A percentile compares a stretch with the other conserved stretches of the same genome.
Evolutionary conservation across 257 asterid genomes (phyloP).

Genomic region (Fraxinus quadrangulata): DNA sequence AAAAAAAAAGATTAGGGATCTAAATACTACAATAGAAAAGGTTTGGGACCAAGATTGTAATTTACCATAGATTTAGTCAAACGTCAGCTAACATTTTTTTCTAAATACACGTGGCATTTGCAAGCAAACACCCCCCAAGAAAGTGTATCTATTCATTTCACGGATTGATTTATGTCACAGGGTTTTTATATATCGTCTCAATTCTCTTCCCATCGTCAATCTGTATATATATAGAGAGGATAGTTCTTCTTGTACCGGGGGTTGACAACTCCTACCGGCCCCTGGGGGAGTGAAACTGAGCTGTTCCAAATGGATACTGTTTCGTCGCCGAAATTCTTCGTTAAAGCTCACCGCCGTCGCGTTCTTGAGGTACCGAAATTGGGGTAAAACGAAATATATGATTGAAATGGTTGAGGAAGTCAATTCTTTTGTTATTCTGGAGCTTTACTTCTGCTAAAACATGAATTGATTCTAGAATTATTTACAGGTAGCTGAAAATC

Average conservation of each 20-base stretch:
- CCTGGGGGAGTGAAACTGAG: too few relatives aligned
- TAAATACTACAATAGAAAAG: too few relatives aligned
- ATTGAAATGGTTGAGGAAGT: neutral
- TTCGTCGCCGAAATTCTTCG: slow-evolving; percentile 43
- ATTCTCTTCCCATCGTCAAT: slow-evolving; percentile 12
- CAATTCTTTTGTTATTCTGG: neutral
- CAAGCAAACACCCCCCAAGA: too few relatives aligned
- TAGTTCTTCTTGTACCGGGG: too few relatives aligned
- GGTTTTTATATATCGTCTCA: neutral
- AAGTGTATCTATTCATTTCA: too few relatives aligned
- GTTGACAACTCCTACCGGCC: too few relatives aligned
- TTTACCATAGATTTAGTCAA: too few relatives aligned
- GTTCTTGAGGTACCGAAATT: slow-evolving; percentile 50
- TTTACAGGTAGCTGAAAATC: neutral
- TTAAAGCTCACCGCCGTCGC: slow-evolving; percentile 42
- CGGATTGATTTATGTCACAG: neutral
- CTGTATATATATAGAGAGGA: too few relatives aligned
- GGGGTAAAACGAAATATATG: neutral
- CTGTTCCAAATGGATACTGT: slow-evolving; percentile 66
- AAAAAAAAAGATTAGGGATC: too few relatives aligned
- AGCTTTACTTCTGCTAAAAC: slow-evolving; percentile 9
- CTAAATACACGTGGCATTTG: too few relatives aligned
- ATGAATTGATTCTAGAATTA: slow-evolving; percentile 4
- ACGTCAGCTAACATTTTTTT: too few relatives aligned
- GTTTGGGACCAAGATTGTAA: too few relatives aligned